Evolutionary conservation across 1,284 basidiomycete species (phyloP), one percentile per base, ranked within the genome.

Genomic region (Ceratobasidium sp.): DNA sequence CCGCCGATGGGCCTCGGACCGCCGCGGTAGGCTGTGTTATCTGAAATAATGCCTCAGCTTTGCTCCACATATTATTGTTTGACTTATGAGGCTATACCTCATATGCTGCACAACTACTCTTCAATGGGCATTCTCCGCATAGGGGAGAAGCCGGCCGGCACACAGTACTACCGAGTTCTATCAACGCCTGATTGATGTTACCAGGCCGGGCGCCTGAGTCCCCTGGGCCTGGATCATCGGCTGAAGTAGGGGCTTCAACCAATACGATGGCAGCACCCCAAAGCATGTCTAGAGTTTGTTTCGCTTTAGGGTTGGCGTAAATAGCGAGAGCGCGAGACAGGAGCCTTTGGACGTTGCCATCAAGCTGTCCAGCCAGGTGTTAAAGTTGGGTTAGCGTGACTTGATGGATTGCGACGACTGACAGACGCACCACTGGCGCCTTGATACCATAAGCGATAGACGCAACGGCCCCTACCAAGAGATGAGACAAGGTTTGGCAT

Each of bases 301-400:
- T 96, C 23, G 86, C 84, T 77, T 94, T 93, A 23, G 93, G 92
- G 8, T 88, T 85, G 0, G 93, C 90, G 79, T 97, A 87, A 1
- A 97, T 80, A 0, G 93, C 93, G 26, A 97, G 84, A 36, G 97
- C 79, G 34, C 96, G 87, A 75, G 92, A 90, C 30, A 96, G 82
- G 16, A 96, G 84, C 69, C 93, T 87, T 78, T 93, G 89, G 5
- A 97, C 92, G 79, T 98, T 98, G 30, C 96, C 96, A 79, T 98
- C 96, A 57, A 97, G 84, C 92, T 94, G 77, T 64, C 18, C 46
- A 26, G 18, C 18, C 30, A 21, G 21, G 34, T 39, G 36, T 39
- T 14, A 5, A 36, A 55, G 18, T 1, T n/a, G n/a, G n/a, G n/a
- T 62, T 36, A 34, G 18, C 14, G 12, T 26, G 14, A 65, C 14